Evolutionary conservation across 78 protist genomes (phyloP), one percentile per base, ranked within the genome.

Genomic region (Diacronema lutheri): DNA sequence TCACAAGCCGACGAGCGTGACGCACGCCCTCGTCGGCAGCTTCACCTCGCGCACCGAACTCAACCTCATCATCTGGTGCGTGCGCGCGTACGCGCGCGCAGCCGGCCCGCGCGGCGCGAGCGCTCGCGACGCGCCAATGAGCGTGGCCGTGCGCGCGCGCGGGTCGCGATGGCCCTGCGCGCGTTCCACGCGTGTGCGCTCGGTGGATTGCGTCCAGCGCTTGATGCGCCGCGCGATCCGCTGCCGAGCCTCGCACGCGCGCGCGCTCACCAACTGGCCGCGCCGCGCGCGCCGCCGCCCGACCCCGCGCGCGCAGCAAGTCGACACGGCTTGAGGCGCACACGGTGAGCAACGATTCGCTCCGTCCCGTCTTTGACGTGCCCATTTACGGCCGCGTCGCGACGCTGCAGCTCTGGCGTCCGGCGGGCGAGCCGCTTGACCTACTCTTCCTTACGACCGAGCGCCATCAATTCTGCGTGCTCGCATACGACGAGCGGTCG

Each of bases 1-100:
- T 23, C 94, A 94, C 31, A 85, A 81, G 87, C 94, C 96, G 44
- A 88, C 95, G 20, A 89, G 87, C 16, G 95, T 94, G 29, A 57
- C 90, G n/a, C 92, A 85, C 46, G 68, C 93, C 7, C 84, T 79
- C 31, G 64, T 85, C 11, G 93, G 90, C 26, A 46, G 55, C 77
- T 92, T 94, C 80, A 94, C 96, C 25, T 35, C 78, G 19, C 89
- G 93, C n/a, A 46, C 82, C 65, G 93, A 88, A 35, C 71, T 26
- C 41, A 94, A 94, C 77, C 86, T 94, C 33, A 90, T 94, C 37
- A 37, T 94, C n/a, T 57, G 88, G 50, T 44, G 50, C 50, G 50
- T 7, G 50, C 50, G 50, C 50, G 7, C 50, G 50, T 7, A 7
- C 50, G 50, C 50, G 50, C 50, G 50, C 50, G 50, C 50, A 3